These are phyloP conservation scores for Leccinum olivaceopallidum DNA, from an alignment of 768 basidiomycete species.

Conservation along the genomic window DNA sequence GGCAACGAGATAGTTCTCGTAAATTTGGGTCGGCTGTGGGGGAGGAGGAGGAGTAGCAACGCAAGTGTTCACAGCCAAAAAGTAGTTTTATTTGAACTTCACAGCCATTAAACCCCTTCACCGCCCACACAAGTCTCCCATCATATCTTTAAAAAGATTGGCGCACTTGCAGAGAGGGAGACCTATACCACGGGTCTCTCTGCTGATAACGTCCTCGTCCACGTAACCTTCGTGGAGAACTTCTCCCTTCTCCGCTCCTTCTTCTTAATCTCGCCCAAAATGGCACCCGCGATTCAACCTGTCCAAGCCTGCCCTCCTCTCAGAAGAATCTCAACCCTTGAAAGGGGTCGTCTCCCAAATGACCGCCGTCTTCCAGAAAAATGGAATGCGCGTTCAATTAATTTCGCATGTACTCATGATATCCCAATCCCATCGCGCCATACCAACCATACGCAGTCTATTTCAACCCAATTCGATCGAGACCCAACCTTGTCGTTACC, in stretches of 20 bases:
- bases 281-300: neutral
- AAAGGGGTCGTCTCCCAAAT: slow-evolving; percentile 2
- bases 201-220: neutral
- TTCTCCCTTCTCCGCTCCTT: neutral
- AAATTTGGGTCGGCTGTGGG: neutral
- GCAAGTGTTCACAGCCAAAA: neutral
- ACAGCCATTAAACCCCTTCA: neutral
- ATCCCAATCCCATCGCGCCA: neutral
- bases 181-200: too few species aligned
- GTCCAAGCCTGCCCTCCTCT: neutral
- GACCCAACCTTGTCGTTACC: neutral
- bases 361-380: slow-evolving; percentile 17
- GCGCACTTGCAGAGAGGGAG: neutral
- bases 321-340: neutral
- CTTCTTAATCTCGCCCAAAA: neutral
- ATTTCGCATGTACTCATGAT: slow-evolving; percentile 7
- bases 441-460: slow-evolving; percentile 6
- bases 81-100: neutral
- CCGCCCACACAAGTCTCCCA: neutral
- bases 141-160: neutral
- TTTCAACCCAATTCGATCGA: slow-evolving; percentile 7
- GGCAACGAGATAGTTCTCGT: neutral
- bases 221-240: neutral
- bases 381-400: slow-evolving; percentile 16
- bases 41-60: neutral